Evolutionary conservation across 225 moss, liverwort and hornwort genomes (phyloP), one percentile per base, ranked within the genome.

Genomic region (Polytrichum commune): DNA sequence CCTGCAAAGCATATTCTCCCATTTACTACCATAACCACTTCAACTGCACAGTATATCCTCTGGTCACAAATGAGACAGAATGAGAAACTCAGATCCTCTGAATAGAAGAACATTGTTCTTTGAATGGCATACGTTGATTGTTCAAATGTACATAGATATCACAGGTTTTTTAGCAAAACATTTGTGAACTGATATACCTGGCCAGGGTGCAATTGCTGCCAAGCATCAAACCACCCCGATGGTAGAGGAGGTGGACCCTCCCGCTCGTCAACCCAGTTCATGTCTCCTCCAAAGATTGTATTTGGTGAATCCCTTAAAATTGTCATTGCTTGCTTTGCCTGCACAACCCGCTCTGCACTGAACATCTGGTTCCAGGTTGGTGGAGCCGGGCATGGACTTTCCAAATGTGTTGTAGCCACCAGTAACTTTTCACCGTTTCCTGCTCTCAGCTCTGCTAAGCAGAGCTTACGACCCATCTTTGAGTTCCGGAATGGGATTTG

Each of bases 301-400:
- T 98, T 95, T 29, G 97, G 91, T 38, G 85, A 73, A 57, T 90
- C 92, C 25, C 88, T 86, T 69, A 98, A 68, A 3, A 89, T 19
- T 0, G 78, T 64, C 73, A 98, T 71, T 1, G 95, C 97, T 84
- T 98, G 93, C 64, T 84, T 83, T 1, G 93, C 95, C 79, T 98
- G 97, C 73, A 65, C 77, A 19, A 93, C 90, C 9, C 97, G 92
- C 74, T 98, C 97, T 23, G 89, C 69, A 77, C 91, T 98, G 64
- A 84, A 98, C 97, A 98, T 98, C 85, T 98, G 97, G 81, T 98
- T 90, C 95, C 95, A 98, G 1, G 91, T 85, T 19, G 97, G 97
- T 62, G 97, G 97, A 79, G 92, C 95, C 25, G 97, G 97, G 69
- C 94, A 95, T 19, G 97, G 97, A 67, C 97, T 98, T 77, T 98